Conservation (phyloP, 2,329 filamentous ascomycete species). For the Diaporthe amygdali region DNA sequence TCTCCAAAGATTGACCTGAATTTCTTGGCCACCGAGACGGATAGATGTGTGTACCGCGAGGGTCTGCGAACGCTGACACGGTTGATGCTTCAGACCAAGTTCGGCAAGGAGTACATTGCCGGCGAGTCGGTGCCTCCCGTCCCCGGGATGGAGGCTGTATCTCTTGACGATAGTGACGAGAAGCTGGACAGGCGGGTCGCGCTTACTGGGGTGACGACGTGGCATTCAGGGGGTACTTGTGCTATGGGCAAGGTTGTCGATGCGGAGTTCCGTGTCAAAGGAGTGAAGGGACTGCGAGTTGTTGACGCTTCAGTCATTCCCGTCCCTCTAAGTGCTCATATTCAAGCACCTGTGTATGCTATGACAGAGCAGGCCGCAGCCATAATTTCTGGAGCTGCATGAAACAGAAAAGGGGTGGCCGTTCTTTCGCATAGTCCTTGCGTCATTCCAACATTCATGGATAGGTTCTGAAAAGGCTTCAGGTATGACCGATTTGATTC, state of each 20-base stretch:
- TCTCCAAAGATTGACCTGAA: slow-evolving; percentile 36
- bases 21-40: slow-evolving; percentile 34
- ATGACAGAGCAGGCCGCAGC: slow-evolving; percentile 11
- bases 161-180: slow-evolving; percentile 31
- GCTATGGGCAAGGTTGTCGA: slow-evolving; percentile 41
- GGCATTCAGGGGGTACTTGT: slow-evolving; percentile 35
- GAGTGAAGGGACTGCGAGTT: slow-evolving; percentile 42
- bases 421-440: not conserved
- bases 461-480: not conserved
- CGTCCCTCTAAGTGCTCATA: slow-evolving; percentile 18
- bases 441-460: not conserved
- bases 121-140: slow-evolving; percentile 29
- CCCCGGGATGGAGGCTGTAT: slow-evolving; percentile 29
- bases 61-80: slow-evolving; percentile 31
- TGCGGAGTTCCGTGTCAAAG: slow-evolving; percentile 41
- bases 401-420: not conserved
- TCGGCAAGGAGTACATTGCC: slow-evolving; percentile 34
- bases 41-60: slow-evolving; percentile 36
- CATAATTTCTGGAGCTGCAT: slow-evolving; percentile 7
- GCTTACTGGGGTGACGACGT: slow-evolving; percentile 29
- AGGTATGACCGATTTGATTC: not conserved
- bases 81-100: slow-evolving; percentile 28
- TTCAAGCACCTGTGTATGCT: slow-evolving; percentile 14
- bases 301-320: slow-evolving; percentile 46
- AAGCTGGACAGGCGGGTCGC: slow-evolving; percentile 34